Base-by-base conservation (phyloP, 148 eudicot species). In the Rheum nobile region DNA sequence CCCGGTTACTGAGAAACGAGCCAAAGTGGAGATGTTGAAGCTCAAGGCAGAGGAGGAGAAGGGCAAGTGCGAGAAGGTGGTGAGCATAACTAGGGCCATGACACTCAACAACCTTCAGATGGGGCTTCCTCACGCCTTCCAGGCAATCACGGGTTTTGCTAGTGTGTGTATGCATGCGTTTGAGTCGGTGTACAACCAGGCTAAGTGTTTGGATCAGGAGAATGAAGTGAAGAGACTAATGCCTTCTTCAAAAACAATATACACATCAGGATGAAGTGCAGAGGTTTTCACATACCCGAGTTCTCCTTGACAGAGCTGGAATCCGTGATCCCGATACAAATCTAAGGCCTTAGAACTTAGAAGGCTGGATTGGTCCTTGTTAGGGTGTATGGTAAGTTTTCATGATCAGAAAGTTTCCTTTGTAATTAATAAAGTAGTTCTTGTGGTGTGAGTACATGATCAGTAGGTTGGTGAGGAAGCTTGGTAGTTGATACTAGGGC, bases 71-170 rank as follows among this genome's bases (percentile, higher is more conserved):
- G 98, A 90, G 48, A 95, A 95, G 80, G 74, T 86, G 5, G 85
- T 90, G 72, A 83, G 91, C 1, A 86, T 85, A 38, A 88, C 93
- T 0, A 82, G 98, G 80, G 84, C 87, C 1, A 87, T 89, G 93
- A 94, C 97, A 3, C 55, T 94, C 75, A 94, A 85, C 77, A 94
- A 89, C 76, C 77, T 95, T 68, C 97, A 91, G 69, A 91, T 86
- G 90, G 91, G 93, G 13, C 82, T 95, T 44, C 97, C 93, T 8
- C 93, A 90, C 47, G 93, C 87, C 22, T 95, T 95, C 74, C 97
- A 91, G 84, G 96, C 97, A 0, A 82, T 95, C 61, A 91, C 91
- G 0, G 97, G 91, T 12, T 95, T 91, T 38, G 86, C 98, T n/a
- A 87, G 86, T 14, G 96, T 86, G 26, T 95, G 90, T 75, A 87